Evolutionary conservation across 2,329 filamentous ascomycete genomes (phyloP), one percentile per base, ranked within the genome.

Genomic region (Sporothrix globosa): DNA sequence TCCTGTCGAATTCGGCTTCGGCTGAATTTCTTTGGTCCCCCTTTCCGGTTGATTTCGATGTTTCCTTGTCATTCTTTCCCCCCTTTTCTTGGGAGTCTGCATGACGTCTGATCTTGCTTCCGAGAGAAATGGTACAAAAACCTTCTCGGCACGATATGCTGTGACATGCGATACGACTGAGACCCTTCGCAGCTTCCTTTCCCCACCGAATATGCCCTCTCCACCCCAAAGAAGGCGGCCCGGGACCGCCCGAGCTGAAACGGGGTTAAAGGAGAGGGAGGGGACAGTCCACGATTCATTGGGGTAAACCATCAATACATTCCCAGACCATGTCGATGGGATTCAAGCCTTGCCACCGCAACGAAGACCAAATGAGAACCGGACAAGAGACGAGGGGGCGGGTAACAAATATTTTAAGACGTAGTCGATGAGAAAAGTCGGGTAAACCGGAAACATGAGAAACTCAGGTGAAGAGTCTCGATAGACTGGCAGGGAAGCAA

Each of bases 241-340:
- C 56, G 68, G 67, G 39, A 17, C 68, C 56, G 68, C 68, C 68
- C 68, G 68, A 69, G 68, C 68, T 69, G 68, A 69, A 69, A 69
- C 68, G 27, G 41, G 21, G 50, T 24, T 52, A 34, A 21, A 50
- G 34, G 34, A 44, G 9, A 56, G 39, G 34, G 30, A 24, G 19
- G 44, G 61, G 41, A 6, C 10, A 4, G 9, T 50, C 44, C 13
- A 48, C 14, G 56, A 41, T 41, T 21, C 41, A 27, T 46, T 63
- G 60, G 39, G 21, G 60, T 48, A 39, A 34, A 19, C 3, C 14
- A 24, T 17, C 27, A 30, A 30, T 2, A 30, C 6, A 46, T 39
- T 39, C 58, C 58, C 60, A 65, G 61, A 50, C 44, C 48, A 50
- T 7, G 48, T 44, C 34, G 56, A 61, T 41, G 39, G 56, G 21